These are phyloP conservation scores for Leptosphaerulina australis DNA, from an alignment of 2,329 filamentous ascomycete genomes.

Conservation along the genomic window DNA sequence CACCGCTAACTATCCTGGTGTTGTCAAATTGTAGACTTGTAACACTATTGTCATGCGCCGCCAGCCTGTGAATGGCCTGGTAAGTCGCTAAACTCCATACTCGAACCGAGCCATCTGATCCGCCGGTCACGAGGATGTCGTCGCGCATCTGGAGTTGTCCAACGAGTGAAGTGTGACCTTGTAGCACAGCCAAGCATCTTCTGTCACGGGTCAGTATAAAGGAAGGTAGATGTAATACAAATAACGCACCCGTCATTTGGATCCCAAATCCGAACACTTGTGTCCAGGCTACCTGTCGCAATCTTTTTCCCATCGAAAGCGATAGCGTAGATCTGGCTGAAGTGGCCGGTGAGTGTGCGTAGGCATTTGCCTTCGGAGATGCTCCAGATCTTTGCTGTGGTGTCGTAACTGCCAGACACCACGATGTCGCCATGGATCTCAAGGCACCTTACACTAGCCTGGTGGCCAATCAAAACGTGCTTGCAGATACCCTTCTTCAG, in stretches of 20 bases:
- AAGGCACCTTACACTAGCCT: constrained; percentile 91
- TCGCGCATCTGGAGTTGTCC: constrained; percentile 95
- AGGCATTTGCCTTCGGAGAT: constrained; percentile 94
- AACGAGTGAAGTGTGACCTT: constrained; percentile 95
- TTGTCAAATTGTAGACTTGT: constrained; percentile 98
- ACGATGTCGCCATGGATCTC: constrained; percentile 96
- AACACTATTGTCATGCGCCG: constrained; percentile 97
- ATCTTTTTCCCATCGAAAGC: constrained; percentile 94
- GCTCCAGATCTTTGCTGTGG: constrained; percentile 95
- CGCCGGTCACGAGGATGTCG: constrained; percentile 92
- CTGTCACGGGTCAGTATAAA: constrained; percentile 29
- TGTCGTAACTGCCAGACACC: constrained; percentile 98
- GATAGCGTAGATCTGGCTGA: constrained; percentile 98
- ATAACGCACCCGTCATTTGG: constrained; percentile 76
- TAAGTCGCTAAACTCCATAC: constrained; percentile 95
- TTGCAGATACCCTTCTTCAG: constrained; percentile 84
- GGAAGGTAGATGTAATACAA: constrained; percentile 21
- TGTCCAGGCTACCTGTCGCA: constrained; percentile 94
- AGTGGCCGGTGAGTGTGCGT: constrained; percentile 88
- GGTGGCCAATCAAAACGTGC: constrained; percentile 91
- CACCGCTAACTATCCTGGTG: constrained; percentile 91
- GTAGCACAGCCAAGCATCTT: constrained; percentile 86
- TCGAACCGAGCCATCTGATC: constrained; percentile 92
- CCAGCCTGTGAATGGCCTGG: constrained; percentile 89
- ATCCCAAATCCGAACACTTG: constrained; percentile 97